phyloP scores from a whole-genome alignment of 176 grass and related monocot species.

The Tuctoria greenei region DNA sequence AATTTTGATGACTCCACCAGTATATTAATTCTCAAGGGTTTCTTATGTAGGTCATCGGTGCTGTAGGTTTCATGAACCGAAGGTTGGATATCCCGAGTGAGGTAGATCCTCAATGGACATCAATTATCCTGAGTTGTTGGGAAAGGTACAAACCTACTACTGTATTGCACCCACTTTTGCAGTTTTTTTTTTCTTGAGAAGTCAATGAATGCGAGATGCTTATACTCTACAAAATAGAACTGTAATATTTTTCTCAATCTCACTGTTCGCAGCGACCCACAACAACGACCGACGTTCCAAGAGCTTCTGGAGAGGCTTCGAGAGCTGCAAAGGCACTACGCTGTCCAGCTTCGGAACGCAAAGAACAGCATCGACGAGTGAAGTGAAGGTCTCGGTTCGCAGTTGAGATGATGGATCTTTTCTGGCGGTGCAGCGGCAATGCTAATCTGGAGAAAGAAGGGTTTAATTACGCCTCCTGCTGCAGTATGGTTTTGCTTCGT shows the following conservation, averaged over 20 bases:
- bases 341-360: conserved; percentile 59
- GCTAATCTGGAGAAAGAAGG: neutral
- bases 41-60: conserved; percentile 72
- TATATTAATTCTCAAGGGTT: conserved; percentile 21
- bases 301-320: conserved; percentile 71
- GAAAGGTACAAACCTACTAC: conserved; percentile 54
- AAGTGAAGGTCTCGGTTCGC: conserved; percentile 35
- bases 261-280: conserved; percentile 56
- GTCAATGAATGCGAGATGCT: neutral
- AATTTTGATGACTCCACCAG: neutral
- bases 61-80: conserved; percentile 95
- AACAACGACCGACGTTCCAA: conserved; percentile 71
- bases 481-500: conserved; percentile 24
- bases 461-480: neutral
- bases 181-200: conserved; percentile 21
- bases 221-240: neutral
- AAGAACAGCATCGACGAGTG: conserved; percentile 58
- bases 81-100: conserved; percentile 80
- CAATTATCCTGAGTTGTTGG: conserved; percentile 89
- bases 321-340: conserved; percentile 65
- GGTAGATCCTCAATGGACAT: conserved; percentile 78
- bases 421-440: neutral
- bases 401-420: neutral
- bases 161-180: neutral
- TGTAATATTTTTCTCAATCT: neutral